Evolutionary conservation across 805 yeast species (phyloP).

Genomic region (Spathaspora passalidarum): DNA sequence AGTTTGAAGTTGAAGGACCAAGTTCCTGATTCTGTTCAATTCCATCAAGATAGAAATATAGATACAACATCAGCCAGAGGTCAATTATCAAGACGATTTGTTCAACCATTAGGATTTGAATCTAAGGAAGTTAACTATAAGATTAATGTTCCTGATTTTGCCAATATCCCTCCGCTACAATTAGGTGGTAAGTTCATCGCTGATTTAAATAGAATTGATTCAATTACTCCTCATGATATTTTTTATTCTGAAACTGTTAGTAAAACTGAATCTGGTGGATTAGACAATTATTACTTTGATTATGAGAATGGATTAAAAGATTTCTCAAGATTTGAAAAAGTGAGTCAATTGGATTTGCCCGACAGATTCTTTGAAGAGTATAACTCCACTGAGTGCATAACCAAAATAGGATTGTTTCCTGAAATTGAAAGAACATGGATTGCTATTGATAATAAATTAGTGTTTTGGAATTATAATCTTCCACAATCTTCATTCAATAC

Average conservation of each 20-base stretch:
- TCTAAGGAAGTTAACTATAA: slow-evolving; percentile 41
- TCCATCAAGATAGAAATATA: slow-evolving; percentile 26
- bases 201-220: slow-evolving; percentile 55
- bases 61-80: slow-evolving; percentile 17
- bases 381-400: slow-evolving; percentile 59
- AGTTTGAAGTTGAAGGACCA: slow-evolving; percentile 27
- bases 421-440: slow-evolving; percentile 85
- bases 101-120: slow-evolving; percentile 32
- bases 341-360: slow-evolving; percentile 68
- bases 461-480: slow-evolving; percentile 78
- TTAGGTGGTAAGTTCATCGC: slow-evolving; percentile 65
- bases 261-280: slow-evolving; percentile 31
- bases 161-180: slow-evolving; percentile 50
- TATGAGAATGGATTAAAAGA: slow-evolving; percentile 42
- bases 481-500: slow-evolving; percentile 45
- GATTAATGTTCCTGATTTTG: slow-evolving; percentile 47
- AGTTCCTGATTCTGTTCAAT: slow-evolving; percentile 21
- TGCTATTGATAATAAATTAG: slow-evolving; percentile 72
- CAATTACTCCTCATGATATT: slow-evolving; percentile 53
- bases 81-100: slow-evolving; percentile 26
- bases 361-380: slow-evolving; percentile 75
- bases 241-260: slow-evolving; percentile 58
- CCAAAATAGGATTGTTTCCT: slow-evolving; percentile 81
- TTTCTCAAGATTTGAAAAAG: slow-evolving; percentile 75
- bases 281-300: slow-evolving; percentile 65